These are phyloP conservation scores for Dryadomyces quercus-mongolicae DNA, from an alignment of 2,329 filamentous ascomycete species.

Conservation along the genomic window DNA sequence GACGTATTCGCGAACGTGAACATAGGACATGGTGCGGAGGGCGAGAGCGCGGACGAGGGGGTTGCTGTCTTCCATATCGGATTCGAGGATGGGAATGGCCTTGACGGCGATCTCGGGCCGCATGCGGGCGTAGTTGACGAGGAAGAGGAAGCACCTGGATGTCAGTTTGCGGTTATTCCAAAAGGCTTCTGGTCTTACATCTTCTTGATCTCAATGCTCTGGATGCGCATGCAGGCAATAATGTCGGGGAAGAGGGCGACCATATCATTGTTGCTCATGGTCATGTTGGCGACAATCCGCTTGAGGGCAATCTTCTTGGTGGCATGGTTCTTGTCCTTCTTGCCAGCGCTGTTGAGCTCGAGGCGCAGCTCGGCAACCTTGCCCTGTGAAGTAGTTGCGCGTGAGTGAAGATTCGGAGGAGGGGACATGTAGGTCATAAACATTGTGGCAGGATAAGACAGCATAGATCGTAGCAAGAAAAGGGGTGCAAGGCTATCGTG, in stretches of 20 bases:
- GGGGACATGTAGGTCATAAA: conserved; percentile 42
- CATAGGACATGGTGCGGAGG: conserved; percentile 90
- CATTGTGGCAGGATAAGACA: conserved; percentile 25
- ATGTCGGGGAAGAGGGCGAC: conserved; percentile 92
- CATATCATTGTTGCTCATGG: conserved; percentile 99
- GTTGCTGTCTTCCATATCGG: conserved; percentile 88
- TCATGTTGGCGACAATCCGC: conserved; percentile 99
- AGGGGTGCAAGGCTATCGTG: background rate
- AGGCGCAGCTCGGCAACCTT: conserved; percentile 95
- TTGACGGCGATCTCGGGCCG: conserved; percentile 91
- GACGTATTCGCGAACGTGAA: conserved; percentile 92
- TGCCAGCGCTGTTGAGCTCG: conserved; percentile 83
- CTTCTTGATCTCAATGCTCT: conserved; percentile 96
- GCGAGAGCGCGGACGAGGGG: conserved; percentile 86
- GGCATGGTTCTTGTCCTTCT: conserved; percentile 95
- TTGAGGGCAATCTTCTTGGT: conserved; percentile 97
- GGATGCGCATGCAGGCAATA: conserved; percentile 88
- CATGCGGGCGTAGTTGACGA: conserved; percentile 93
- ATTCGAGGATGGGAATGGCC: conserved; percentile 75
- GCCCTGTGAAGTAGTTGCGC: conserved; percentile 62
- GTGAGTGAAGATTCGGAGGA: conserved; percentile 22
- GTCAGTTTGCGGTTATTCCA: too few species aligned
- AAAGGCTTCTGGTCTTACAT: conserved; percentile 66
- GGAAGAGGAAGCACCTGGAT: conserved; percentile 84
- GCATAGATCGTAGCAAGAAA: background rate